phyloP scores from a whole-genome alignment of 164 flowering plant genomes.

The Annona squamosa region DNA sequence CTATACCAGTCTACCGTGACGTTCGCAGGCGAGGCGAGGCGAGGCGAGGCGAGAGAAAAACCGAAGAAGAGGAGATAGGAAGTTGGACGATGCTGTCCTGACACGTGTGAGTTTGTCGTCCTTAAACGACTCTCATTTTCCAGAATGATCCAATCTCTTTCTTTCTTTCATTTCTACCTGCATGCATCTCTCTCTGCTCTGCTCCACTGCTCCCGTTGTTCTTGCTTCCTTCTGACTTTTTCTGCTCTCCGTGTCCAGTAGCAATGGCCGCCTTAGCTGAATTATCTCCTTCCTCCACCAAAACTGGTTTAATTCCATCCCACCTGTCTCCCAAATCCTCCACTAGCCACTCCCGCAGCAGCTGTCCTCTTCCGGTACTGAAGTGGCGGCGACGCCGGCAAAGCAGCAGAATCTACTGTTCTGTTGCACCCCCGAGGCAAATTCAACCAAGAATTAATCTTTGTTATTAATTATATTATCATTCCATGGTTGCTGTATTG shows the following conservation, averaged over 20 bases:
- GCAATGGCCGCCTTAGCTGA: slow-evolving; percentile 67
- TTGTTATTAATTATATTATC: not conserved
- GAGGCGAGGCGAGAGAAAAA: not conserved
- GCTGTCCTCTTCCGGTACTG: slow-evolving; percentile 9
- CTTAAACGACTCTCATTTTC: not conserved
- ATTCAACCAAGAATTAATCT: slow-evolving; percentile 21
- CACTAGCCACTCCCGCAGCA: slow-evolving; percentile 22
- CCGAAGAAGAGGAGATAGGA: not conserved
- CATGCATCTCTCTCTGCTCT: not conserved
- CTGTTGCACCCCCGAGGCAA: slow-evolving; percentile 33
- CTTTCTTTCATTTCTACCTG: not conserved
- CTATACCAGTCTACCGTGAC: no score
- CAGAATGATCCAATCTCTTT: not conserved
- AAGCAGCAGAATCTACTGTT: slow-evolving; percentile 39
- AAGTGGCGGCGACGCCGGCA: slow-evolving; percentile 18
- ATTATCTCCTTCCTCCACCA: slow-evolving; percentile 31
- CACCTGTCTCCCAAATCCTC: slow-evolving; percentile 32
- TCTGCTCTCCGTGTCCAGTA: not conserved
- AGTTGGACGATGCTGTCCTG: slow-evolving; percentile 1
- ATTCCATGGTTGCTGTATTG: not conserved
- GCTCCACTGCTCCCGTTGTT: not conserved
- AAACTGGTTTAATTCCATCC: slow-evolving; percentile 28
- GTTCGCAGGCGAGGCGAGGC: no score
- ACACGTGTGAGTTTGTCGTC: not conserved
- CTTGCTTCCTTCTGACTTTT: not conserved